Conservation (phyloP, 2,329 filamentous ascomycete genomes). For the Xylaria sp. region DNA sequence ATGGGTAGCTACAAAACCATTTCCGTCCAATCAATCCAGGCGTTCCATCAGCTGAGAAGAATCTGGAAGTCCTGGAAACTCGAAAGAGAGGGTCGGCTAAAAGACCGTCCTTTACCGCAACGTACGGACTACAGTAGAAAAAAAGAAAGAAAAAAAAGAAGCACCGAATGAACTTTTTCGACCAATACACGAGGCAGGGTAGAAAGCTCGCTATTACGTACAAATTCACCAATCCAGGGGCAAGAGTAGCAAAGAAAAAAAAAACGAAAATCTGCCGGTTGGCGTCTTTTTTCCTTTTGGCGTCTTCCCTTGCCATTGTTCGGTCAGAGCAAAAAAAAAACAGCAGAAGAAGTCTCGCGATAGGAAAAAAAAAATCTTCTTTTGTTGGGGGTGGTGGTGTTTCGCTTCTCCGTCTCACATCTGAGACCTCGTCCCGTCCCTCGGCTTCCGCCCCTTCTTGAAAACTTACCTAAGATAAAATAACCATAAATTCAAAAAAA, state of each 20-base stretch:
- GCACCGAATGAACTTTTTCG: neutral
- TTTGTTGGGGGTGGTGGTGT: neutral
- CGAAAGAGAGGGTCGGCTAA: neutral
- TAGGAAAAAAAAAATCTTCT: neutral
- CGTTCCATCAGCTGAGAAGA: neutral
- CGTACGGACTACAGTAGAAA: too few relatives aligned
- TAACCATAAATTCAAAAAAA: neutral
- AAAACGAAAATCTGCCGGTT: too few relatives aligned
- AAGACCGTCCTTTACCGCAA: neutral
- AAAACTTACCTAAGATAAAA: too few relatives aligned
- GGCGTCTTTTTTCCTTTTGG: neutral
- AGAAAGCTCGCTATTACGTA: conserved; percentile 28
- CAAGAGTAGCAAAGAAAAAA: neutral
- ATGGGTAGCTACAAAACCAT: neutral
- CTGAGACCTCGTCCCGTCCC: neutral
- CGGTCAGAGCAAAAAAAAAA: neutral
- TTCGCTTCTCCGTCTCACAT: neutral
- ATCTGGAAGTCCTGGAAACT: too few relatives aligned
- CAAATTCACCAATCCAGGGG: conserved; percentile 20
- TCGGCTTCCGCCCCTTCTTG: too few relatives aligned
- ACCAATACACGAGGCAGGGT: conserved; percentile 5
- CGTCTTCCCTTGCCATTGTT: neutral
- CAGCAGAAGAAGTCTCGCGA: neutral
- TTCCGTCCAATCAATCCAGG: neutral
- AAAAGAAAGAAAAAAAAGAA: neutral